Conservation (phyloP, 192 early-diverging fungal genomes). For the Rhizophlyctis rosea region DNA sequence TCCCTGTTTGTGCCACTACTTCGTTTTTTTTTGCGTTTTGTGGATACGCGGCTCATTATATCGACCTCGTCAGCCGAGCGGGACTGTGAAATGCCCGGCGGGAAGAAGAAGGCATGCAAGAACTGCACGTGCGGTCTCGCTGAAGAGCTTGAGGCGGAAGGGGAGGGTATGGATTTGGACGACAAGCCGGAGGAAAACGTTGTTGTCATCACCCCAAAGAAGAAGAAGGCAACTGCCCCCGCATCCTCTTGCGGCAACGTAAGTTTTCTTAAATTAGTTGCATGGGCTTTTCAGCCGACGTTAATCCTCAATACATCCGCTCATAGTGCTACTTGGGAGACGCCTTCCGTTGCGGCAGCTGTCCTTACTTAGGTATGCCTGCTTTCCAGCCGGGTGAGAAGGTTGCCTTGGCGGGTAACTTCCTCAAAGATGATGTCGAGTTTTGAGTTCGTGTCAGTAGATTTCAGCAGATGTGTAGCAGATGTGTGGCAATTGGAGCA, state of each 20-base stretch:
- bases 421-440: conserved; percentile 65
- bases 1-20: conserved; percentile 1
- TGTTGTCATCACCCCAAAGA: conserved; percentile 34
- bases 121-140: conserved; percentile 94
- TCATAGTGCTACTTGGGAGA: conserved; percentile 92
- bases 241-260: conserved; percentile 64
- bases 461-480: too few relatives aligned
- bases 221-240: conserved; percentile 35
- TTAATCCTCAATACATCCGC: conserved; percentile 7
- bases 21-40: background rate
- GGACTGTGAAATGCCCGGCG: conserved; percentile 64
- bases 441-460: too few relatives aligned
- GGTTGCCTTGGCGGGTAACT: conserved; percentile 77
- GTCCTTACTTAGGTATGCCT: conserved; percentile 97
- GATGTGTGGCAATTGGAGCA: too few relatives aligned
- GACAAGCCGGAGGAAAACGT: conserved; percentile 21
- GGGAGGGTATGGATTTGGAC: conserved; percentile 25
- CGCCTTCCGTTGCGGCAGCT: conserved; percentile 93
- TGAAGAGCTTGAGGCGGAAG: conserved; percentile 62
- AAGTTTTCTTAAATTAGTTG: conserved; percentile 16
- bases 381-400: conserved; percentile 95
- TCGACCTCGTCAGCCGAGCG: conserved; percentile 58
- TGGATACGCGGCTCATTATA: conserved; percentile 9
- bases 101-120: conserved; percentile 93
- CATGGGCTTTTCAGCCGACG: conserved; percentile 8